A percentile compares a stretch with the other conserved stretches of the same genome.
These are phyloP conservation scores for Puccinia polysora DNA, from an alignment of 1,284 basidiomycete species.

Conservation along the genomic window DNA sequence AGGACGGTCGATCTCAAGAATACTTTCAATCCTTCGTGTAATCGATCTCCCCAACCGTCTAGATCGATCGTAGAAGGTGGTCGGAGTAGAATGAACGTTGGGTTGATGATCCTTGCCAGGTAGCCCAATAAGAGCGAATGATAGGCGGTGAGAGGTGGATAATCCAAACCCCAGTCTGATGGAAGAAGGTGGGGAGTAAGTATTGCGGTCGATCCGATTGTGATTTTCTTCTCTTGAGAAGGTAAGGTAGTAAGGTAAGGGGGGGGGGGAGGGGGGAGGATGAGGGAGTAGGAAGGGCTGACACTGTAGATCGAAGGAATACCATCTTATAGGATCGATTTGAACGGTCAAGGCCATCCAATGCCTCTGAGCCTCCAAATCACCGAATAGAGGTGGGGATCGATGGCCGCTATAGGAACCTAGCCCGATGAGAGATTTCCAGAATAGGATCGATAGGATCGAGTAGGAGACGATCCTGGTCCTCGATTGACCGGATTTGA, in stretches of 20 bases:
- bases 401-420: conserved; percentile 30
- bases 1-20: conserved; percentile 47
- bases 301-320: conserved; percentile 38
- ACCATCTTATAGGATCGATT: conserved; percentile 17
- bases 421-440: conserved; percentile 21
- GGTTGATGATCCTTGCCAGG: conserved; percentile 54
- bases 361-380: conserved; percentile 40
- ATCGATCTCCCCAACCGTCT: conserved; percentile 31
- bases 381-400: conserved; percentile 24
- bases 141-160: conserved; percentile 85
- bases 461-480: conserved; percentile 4
- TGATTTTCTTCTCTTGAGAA: background rate
- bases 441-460: conserved; percentile 18
- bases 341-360: conserved; percentile 38
- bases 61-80: conserved; percentile 42
- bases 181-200: background rate
- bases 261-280: background rate
- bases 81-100: conserved; percentile 45
- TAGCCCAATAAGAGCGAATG: conserved; percentile 72
- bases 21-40: conserved; percentile 42
- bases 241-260: too few species aligned
- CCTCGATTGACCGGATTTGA: conserved; percentile 7
- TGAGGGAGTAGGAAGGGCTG: background rate
- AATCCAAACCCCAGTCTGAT: conserved; percentile 47
- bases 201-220: background rate